Base-by-base conservation (phyloP, 2,329 filamentous ascomycete species). In the Talaromyces sp. region DNA sequence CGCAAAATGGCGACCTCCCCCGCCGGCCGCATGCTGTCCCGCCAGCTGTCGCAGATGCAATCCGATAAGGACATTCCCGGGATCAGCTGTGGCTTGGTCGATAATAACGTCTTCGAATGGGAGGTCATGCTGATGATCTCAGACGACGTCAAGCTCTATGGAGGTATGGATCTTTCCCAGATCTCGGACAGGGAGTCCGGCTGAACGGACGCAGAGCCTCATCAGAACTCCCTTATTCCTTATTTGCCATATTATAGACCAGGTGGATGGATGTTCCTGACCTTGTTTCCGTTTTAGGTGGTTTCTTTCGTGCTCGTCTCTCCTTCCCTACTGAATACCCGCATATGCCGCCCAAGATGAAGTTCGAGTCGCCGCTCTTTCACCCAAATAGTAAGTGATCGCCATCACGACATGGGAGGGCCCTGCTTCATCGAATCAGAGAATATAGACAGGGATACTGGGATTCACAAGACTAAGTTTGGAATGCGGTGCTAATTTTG, bases 91-190 rank as follows among this genome's bases (percentile, higher is more conserved):
- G 94, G 94, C 0, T 79, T 99, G 39, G 86, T 92, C 47, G 86
- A 87, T 66, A 89, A 89, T 72, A 88, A 96, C 70, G 86, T 97
- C 9, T 97, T 97, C 62, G 89, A 96, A 78, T 99, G 94, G 94
- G 92, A 97, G 74, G 91, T 97, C 17, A 96, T 97, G 89, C 85
- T 99, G 56, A 97, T 99, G 93, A 93, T 97, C 61, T 91, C 86
- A 57, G 92, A 97, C 65, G 91, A 96, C 69, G 92, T 89, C 75
- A 93, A 92, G 75, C 89, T 90, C 74, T 97, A 97, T 66, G 92
- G 92, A 66, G 92, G 92, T 93, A 76, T 53, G 48, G 20, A 39
- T 11, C 40, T 30, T 24, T 16, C 14, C 33, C 10, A 39, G n/a
- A 41, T 10, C 32, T 27, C 24, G 24, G 24, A 27, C 24, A 27